Conservation (phyloP, 257 asterid species). For the Coffea canephora region DNA sequence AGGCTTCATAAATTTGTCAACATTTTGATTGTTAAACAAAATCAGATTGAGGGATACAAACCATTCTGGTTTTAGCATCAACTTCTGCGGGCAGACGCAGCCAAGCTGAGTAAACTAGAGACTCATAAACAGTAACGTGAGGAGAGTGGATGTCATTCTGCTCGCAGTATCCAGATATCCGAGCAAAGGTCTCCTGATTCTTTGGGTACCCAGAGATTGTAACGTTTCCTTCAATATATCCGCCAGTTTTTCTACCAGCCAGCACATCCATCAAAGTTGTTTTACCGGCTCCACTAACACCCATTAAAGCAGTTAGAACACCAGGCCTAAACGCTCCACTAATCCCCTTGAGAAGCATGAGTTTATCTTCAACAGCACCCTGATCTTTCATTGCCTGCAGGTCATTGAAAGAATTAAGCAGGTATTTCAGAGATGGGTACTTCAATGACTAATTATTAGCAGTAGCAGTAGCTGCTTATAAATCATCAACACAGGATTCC, state of each 20-base stretch:
- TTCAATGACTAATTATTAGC: background rate
- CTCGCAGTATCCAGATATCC: conserved; percentile 79
- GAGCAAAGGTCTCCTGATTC: conserved; percentile 67
- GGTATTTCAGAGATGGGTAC: background rate
- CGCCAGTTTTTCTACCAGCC: conserved; percentile 82
- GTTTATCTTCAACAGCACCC: conserved; percentile 45
- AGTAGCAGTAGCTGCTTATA: background rate
- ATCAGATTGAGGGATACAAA: conserved; percentile 1
- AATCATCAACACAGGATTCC: background rate
- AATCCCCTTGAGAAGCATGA: conserved; percentile 60
- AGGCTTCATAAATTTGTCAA: background rate
- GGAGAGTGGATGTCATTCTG: conserved; percentile 86
- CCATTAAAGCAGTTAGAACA: conserved; percentile 80
- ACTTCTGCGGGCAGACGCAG: conserved; percentile 57
- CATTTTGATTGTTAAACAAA: background rate
- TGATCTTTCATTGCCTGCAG: conserved; percentile 70
- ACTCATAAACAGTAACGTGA: conserved; percentile 63
- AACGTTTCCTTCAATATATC: conserved; percentile 65
- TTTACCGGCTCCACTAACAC: conserved; percentile 88
- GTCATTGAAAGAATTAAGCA: background rate
- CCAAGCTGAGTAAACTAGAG: conserved; percentile 75
- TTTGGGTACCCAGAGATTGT: conserved; percentile 69
- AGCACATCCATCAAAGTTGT: conserved; percentile 79
- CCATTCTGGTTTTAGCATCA: conserved; percentile 45
- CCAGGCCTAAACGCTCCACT: conserved; percentile 88